Percentiles rank a stretch among this genome's conserved stretches.
Evolutionary conservation across 176 grass and related monocot species (phyloP).

Genomic region (Tillandsia fasciculata): DNA sequence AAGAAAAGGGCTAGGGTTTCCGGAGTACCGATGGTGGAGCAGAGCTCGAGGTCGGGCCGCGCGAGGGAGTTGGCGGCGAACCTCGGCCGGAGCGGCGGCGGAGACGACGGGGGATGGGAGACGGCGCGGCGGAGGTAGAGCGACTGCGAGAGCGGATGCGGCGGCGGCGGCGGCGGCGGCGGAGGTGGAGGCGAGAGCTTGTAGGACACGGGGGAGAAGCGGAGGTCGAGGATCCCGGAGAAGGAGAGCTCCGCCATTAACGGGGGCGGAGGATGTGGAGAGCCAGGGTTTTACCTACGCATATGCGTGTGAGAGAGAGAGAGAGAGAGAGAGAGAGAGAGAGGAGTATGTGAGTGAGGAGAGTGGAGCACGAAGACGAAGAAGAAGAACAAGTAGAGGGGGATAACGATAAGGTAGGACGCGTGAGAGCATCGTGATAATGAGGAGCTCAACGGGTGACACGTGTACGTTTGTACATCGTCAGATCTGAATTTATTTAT

Average conservation of each 20-base stretch:
- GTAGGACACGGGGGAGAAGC: constrained; percentile 1
- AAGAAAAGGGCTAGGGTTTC: neutral
- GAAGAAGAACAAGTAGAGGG: neutral
- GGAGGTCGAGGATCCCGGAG: constrained; percentile 12
- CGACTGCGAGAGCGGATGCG: neutral
- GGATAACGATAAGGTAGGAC: neutral
- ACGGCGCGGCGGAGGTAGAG: neutral
- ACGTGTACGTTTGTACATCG: too few relatives aligned
- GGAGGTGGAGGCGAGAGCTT: neutral
- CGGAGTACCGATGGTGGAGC: constrained; percentile 18
- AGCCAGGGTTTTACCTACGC: neutral
- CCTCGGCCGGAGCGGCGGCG: neutral
- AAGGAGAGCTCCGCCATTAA: constrained; percentile 25
- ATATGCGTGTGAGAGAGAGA: neutral
- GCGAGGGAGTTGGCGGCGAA: neutral
- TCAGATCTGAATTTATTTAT: too few relatives aligned
- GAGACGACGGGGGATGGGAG: neutral
- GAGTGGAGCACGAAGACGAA: neutral
- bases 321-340: neutral
- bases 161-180: neutral
- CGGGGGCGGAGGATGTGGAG: neutral
- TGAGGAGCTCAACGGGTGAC: neutral
- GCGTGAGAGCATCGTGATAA: neutral
- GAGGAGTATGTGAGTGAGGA: neutral
- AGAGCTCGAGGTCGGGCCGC: constrained; percentile 8